A percentile compares a stretch with the other conserved stretches of the same genome.
Conservation (phyloP, 2,329 filamentous ascomycete species). For the Parastagonospora avenae region DNA sequence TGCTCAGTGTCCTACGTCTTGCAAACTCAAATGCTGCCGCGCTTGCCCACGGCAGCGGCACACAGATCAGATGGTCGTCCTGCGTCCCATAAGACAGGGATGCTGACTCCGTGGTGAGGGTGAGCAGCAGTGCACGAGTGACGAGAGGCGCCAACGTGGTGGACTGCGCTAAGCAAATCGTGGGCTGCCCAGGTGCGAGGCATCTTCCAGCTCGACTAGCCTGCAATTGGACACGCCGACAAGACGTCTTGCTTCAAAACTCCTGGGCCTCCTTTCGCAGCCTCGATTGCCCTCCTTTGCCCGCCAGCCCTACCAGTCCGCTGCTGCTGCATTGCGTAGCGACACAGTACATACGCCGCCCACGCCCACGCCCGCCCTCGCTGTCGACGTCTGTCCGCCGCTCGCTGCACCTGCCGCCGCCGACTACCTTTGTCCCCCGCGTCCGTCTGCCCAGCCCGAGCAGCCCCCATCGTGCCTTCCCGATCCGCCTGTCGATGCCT, state of each 20-base stretch:
- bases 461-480: slow-evolving; percentile 2
- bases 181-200: slow-evolving; percentile 4
- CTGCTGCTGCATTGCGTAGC: neutral
- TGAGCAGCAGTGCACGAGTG: neutral
- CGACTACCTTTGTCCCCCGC: neutral
- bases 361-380: neutral
- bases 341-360: slow-evolving; percentile 3
- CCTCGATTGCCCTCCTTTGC: slow-evolving; percentile 10
- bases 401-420: neutral
- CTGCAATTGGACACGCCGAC: slow-evolving; percentile 23
- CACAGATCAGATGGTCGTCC: too few relatives aligned
- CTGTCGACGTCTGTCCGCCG: slow-evolving; percentile 3
- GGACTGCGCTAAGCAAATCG: neutral
- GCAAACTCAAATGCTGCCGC: neutral
- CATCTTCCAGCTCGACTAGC: slow-evolving; percentile 5
- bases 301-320: slow-evolving; percentile 9
- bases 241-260: slow-evolving; percentile 30
- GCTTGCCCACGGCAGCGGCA: too few relatives aligned
- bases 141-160: neutral
- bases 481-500: slow-evolving; percentile 28
- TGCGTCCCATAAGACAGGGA: too few relatives aligned
- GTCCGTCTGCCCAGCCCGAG: slow-evolving; percentile 5
- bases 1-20: neutral
- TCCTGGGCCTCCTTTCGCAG: slow-evolving; percentile 30
- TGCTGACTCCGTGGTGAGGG: neutral